These are phyloP conservation scores for Waltergamsia citrina DNA, from an alignment of 2,329 filamentous ascomycete species.

Conservation along the genomic window DNA sequence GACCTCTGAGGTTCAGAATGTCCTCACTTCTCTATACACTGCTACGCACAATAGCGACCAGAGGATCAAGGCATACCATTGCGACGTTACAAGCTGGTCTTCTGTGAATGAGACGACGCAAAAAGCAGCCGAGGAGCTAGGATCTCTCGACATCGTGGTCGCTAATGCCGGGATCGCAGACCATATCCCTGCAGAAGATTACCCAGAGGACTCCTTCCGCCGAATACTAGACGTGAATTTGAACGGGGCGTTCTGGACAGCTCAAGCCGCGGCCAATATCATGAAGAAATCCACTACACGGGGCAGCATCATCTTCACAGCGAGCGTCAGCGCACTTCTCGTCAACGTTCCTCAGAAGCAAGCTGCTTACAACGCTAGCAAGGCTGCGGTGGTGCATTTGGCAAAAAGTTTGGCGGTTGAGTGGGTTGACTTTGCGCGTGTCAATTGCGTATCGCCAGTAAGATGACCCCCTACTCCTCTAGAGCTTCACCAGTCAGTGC, in stretches of 20 bases:
- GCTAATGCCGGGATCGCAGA: constrained; percentile 30
- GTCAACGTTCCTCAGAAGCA: constrained; percentile 65
- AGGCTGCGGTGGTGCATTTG: constrained; percentile 51
- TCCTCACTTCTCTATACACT: neutral
- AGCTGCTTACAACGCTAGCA: constrained; percentile 61
- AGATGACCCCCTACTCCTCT: neutral
- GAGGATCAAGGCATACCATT: constrained; percentile 23
- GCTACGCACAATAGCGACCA: constrained; percentile 21
- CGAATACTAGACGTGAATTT: constrained; percentile 28
- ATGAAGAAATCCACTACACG: constrained; percentile 20
- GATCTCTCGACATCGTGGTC: constrained; percentile 28
- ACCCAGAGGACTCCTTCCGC: constrained; percentile 25
- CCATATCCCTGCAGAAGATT: constrained; percentile 25
- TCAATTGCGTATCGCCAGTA: constrained; percentile 4
- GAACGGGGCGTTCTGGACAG: constrained; percentile 31
- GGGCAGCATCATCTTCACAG: constrained; percentile 28
- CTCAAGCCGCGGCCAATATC: constrained; percentile 27
- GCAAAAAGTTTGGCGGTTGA: constrained; percentile 61
- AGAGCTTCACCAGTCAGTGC: neutral
- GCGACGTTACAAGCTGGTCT: constrained; percentile 21
- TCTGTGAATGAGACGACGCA: constrained; percentile 14
- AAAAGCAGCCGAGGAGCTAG: constrained; percentile 23
- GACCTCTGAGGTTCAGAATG: constrained; percentile 54
- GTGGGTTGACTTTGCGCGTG: constrained; percentile 40
- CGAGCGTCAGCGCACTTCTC: constrained; percentile 26